These are phyloP conservation scores for Septoria linicola DNA, from an alignment of 2,329 filamentous ascomycete genomes.

Conservation along the genomic window DNA sequence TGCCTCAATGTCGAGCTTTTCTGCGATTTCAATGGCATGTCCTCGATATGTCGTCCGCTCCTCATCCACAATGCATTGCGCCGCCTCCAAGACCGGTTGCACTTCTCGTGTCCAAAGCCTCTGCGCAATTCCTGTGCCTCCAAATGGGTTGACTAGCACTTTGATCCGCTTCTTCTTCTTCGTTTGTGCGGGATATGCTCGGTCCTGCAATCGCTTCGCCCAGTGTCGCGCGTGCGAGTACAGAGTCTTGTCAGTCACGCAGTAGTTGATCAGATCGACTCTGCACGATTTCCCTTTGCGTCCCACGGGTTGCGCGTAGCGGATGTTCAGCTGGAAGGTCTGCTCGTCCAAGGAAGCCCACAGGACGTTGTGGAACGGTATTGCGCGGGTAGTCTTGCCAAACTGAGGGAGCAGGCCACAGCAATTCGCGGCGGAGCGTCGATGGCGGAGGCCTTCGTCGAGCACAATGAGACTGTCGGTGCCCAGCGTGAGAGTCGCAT, in stretches of 20 bases:
- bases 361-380: constrained; percentile 80
- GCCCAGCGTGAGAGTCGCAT: constrained; percentile 60
- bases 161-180: constrained; percentile 75
- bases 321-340: constrained; percentile 61
- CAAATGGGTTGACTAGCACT: constrained; percentile 86
- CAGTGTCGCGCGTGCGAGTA: constrained; percentile 57
- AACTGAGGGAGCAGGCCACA: constrained; percentile 54
- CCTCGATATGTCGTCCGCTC: constrained; percentile 69
- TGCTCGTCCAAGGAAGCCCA: constrained; percentile 67
- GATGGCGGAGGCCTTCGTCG: constrained; percentile 57
- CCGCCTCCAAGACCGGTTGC: constrained; percentile 78
- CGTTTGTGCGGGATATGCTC: constrained; percentile 65
- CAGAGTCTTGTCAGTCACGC: constrained; percentile 53
- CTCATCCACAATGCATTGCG: constrained; percentile 72
- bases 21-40: constrained; percentile 74
- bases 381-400: constrained; percentile 54
- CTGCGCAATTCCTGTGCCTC: constrained; percentile 74
- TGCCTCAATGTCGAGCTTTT: constrained; percentile 71
- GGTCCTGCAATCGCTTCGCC: constrained; percentile 63
- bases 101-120: constrained; percentile 73
- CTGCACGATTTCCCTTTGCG: constrained; percentile 57
- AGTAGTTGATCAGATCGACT: constrained; percentile 61
- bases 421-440: constrained; percentile 50
- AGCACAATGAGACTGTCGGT: constrained; percentile 61
- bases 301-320: constrained; percentile 64